Evolutionary conservation across 1,139 yeast genomes (phyloP).

Genomic region (Pichia inconspicua): DNA sequence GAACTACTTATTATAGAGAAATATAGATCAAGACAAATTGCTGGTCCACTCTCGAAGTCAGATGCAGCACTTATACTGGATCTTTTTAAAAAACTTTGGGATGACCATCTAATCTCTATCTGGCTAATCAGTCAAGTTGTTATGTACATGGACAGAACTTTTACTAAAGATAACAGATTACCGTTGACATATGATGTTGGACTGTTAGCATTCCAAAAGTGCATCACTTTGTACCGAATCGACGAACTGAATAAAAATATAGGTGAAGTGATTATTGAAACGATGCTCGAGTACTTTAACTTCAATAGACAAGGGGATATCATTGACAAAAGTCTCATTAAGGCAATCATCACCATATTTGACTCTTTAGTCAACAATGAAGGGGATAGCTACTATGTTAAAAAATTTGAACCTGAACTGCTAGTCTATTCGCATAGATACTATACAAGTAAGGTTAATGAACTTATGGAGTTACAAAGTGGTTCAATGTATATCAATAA

Average conservation of each 20-base stretch:
- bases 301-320: conserved; percentile 47
- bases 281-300: conserved; percentile 51
- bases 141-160: conserved; percentile 81
- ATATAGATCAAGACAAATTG: conserved; percentile 7
- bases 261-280: conserved; percentile 42
- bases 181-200: conserved; percentile 74
- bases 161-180: conserved; percentile 63
- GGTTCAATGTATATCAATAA: conserved; percentile 53
- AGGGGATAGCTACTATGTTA: conserved; percentile 52
- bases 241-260: conserved; percentile 36
- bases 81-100: conserved; percentile 54
- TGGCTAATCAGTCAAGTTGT: conserved; percentile 77
- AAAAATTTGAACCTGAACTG: conserved; percentile 61
- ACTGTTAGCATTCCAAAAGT: conserved; percentile 32
- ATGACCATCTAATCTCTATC: conserved; percentile 67
- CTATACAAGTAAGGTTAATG: conserved; percentile 42
- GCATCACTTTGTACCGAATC: conserved; percentile 30
- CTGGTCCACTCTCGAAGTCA: conserved; percentile 1
- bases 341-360: conserved; percentile 62
- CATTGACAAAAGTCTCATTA: conserved; percentile 54
- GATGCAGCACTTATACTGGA: conserved; percentile 34
- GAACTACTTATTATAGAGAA: conserved; percentile 4
- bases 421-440: conserved; percentile 48
- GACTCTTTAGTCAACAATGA: conserved; percentile 44
- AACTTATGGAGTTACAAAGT: conserved; percentile 28